Base-by-base conservation (phyloP, 768 basidiomycete genomes). In the Lactifluus volemus region DNA sequence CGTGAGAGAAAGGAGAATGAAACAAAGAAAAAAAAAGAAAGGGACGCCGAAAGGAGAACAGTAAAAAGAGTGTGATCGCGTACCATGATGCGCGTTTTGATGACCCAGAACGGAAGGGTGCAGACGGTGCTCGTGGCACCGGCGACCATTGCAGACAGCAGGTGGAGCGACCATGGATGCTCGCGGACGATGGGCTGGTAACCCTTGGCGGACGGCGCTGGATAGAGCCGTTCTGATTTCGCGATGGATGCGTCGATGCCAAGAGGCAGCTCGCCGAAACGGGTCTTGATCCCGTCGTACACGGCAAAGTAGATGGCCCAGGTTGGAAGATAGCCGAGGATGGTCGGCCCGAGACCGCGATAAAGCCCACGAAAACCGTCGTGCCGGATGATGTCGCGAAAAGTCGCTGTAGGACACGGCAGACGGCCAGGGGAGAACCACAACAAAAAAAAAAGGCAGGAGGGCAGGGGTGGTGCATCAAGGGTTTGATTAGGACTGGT, bases 241-340 rank as follows among this genome's bases (percentile, higher is more conserved):
- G 61, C 57, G 55, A 66, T 53, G 55, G 71, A 61, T 11, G 45
- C 10, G n/a, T 63, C 44, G 29, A 63, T 39, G 70, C 81, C 76
- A 19, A 81, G 74, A 5, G 85, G 83, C 38, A 79, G 76, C 66
- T 84, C 84, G 21, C 92, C 90, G 70, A 92, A 89, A 51, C 78
- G 75, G 14, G 81, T 81, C 79, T 98, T 98, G 74, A 98, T 89
- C 61, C 89, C 85, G 75, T 99, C 97, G 75, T 98, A 98, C 29
- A 98, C 92, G 21, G 93, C 85, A 73, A 98, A 98, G 73, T 98
- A 98, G 67, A 98, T 98, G 29, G 94, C 97, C 97, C 95, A 98
- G 2, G 96, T 98, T 21, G 97, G 97, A 44, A 98, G 83, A 75
- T 99, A 98, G 14, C 97, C 97, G 8, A 95, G 80, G 58, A 99